These are phyloP conservation scores for Pseudogymnoascus pannorum DNA, from an alignment of 2,329 filamentous ascomycete species.

Conservation along the genomic window DNA sequence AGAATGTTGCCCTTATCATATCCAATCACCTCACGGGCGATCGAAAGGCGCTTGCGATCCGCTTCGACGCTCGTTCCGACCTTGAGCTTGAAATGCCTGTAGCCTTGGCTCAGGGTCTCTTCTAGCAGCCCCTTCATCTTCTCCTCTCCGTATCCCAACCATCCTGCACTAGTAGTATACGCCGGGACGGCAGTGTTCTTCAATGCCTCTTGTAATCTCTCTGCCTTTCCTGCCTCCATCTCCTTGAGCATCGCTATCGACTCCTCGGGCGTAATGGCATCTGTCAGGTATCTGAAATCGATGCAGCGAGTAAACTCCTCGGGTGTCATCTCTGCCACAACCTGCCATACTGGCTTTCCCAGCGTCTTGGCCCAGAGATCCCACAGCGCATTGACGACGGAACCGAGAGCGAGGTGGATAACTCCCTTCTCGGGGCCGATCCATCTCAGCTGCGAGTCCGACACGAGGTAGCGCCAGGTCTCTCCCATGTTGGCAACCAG, in stretches of 20 bases:
- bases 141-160: slow-evolving; percentile 78
- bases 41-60: slow-evolving; percentile 60
- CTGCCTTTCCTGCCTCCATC: slow-evolving; percentile 57
- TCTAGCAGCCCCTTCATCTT: slow-evolving; percentile 69
- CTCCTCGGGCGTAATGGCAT: slow-evolving; percentile 78
- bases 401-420: slow-evolving; percentile 79
- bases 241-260: slow-evolving; percentile 63
- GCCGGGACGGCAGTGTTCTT: slow-evolving; percentile 69
- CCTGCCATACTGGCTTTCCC: slow-evolving; percentile 78
- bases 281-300: slow-evolving; percentile 88
- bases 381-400: slow-evolving; percentile 85
- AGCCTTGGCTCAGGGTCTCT: slow-evolving; percentile 68
- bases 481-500: slow-evolving; percentile 73
- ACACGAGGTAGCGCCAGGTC: slow-evolving; percentile 85
- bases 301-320: slow-evolving; percentile 80
- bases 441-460: slow-evolving; percentile 82
- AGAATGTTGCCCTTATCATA: slow-evolving; percentile 75
- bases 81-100: slow-evolving; percentile 82
- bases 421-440: slow-evolving; percentile 89
- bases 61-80: slow-evolving; percentile 65
- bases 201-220: slow-evolving; percentile 65
- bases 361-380: slow-evolving; percentile 84
- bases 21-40: slow-evolving; percentile 71
- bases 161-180: slow-evolving; percentile 82
- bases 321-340: slow-evolving; percentile 80